Base-by-base conservation (phyloP, 2,329 filamentous ascomycete genomes). In the Fusarium lateritium region DNA sequence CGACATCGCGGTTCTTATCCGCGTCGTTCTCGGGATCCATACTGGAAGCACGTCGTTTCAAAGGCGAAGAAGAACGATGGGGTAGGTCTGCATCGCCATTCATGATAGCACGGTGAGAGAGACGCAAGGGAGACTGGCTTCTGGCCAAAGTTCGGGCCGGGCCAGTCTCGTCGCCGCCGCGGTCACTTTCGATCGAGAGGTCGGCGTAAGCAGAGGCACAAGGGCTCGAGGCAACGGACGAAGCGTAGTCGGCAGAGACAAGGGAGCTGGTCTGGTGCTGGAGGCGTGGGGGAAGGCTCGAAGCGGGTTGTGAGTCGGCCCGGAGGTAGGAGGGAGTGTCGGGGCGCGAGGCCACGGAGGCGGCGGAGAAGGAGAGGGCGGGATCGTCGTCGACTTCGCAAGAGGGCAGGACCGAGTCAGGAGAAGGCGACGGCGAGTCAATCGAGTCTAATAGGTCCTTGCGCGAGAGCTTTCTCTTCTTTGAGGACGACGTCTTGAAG, bases 401-500 rank as follows among this genome's bases (percentile, higher is more conserved):
- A 66, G 86, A 88, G 74, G 81, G 83, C 59, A 87, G 77, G 69
- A 83, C 81, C 61, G 79, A 80, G 70, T 88, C 84, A 63, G 82
- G 79, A 45, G 78, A 79, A 22, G 76, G 79, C 44, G 78, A 79
- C n/a, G 76, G 72, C 60, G 78, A 77, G 67, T 79, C 76, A 67
- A 76, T 69, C 53, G 74, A 77, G 72, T 79, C 78, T 66, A 79
- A 76, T 64, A 79, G 76, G 77, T 85, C 82, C 76, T 79, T 77
- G 72, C 83, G 85, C 76, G 81, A 83, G 76, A 91, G 86, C 86
- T 88, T 91, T 85, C 88, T 86, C 88, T 91, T 91, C 88, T 91
- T 91, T 86, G 83, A 85, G 83, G 88, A 90, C 88, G 88, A 90
- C 89, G 89, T 91, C 81, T 86, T 91, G 89, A 86, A 84, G 79